phyloP scores from a whole-genome alignment of 805 yeast species.

The Starmerella cellae region DNA sequence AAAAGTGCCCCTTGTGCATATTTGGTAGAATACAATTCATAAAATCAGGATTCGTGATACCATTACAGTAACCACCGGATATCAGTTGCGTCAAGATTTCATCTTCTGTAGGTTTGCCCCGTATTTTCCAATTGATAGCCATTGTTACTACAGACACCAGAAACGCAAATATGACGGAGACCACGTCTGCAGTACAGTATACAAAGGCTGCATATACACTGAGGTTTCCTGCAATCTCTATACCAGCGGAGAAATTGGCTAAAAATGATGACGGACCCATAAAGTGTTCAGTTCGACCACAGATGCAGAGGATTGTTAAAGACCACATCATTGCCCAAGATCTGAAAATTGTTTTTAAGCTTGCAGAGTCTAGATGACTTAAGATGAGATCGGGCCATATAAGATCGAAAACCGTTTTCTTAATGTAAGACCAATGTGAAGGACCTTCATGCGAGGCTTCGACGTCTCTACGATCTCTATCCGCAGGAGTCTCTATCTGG shows the following conservation, averaged over 20 bases:
- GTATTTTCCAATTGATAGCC: conserved; percentile 21
- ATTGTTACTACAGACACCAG: conserved; percentile 19
- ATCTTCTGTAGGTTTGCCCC: conserved; percentile 18
- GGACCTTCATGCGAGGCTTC: background rate
- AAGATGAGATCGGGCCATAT: conserved; percentile 17
- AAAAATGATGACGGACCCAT: conserved; percentile 23
- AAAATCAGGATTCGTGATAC: conserved; percentile 4
- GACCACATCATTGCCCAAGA: conserved; percentile 24
- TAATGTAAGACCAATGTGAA: background rate
- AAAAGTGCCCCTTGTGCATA: conserved; percentile 20
- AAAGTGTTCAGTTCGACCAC: conserved; percentile 17
- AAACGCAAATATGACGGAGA: conserved; percentile 13
- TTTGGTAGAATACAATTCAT: conserved; percentile 16
- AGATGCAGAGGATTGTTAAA: conserved; percentile 16
- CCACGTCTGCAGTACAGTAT: conserved; percentile 12
- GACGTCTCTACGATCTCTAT: conserved; percentile 3
- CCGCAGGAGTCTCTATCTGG: background rate
- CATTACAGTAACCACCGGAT: conserved; percentile 18
- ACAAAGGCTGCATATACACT: conserved; percentile 18
- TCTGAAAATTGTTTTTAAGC: conserved; percentile 19
- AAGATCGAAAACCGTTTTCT: background rate
- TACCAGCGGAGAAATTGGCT: conserved; percentile 19
- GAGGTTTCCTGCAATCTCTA: conserved; percentile 23
- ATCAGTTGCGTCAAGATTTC: conserved; percentile 12
- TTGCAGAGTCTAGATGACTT: conserved; percentile 21